Evolutionary conservation across 805 yeast genomes (phyloP), one percentile per base, ranked within the genome.

Genomic region (Metschnikowia lunata): DNA sequence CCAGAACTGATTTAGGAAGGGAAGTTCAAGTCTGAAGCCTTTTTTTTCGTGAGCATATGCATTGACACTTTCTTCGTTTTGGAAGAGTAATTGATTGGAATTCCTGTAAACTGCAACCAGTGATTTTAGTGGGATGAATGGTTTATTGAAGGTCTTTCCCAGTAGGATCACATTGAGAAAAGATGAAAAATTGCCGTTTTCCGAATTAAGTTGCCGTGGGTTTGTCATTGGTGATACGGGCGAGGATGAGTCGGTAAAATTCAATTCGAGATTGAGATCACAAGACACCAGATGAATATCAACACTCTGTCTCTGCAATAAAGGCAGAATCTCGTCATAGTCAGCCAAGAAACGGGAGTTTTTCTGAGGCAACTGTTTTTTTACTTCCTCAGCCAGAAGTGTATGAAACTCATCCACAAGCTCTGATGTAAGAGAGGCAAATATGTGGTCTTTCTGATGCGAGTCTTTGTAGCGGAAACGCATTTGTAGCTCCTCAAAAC

Each of bases 1-100:
- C 65, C 72, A 66, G 49, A 71, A 71, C 18, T 54, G 57, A 44
- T 56, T 64, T 53, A 68, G 51, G 39, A 71, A 67, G 5, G 76
- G 75, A 12, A 67, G 49, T 27, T 62, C 60, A 13, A 68, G 53
- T 8, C 59, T 58, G 40, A 52, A 62, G 13, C 45, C 40, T 7
- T 56, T 46, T 8, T 26, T 37, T 9, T 47, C 45, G 1, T 48
- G 44, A 7, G 39, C 44, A 42, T 61, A 67, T 0, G 72, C 75
- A 46, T 66, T 68, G 14, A 68, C 48, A 29, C 53, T 34, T 18
- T 69, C 74, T 30, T 49, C 51, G 8, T 50, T 48, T 26, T 54
- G 55, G 23, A 61, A 54, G 11, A 69, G 44, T 7, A 58, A 39
- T 14, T 53, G 43, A 14, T 36, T 39, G 34, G 42, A 43, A 9